Evolutionary conservation across 2,329 filamentous ascomycete species (phyloP).

Genomic region (Penicillium griseofulvum): DNA sequence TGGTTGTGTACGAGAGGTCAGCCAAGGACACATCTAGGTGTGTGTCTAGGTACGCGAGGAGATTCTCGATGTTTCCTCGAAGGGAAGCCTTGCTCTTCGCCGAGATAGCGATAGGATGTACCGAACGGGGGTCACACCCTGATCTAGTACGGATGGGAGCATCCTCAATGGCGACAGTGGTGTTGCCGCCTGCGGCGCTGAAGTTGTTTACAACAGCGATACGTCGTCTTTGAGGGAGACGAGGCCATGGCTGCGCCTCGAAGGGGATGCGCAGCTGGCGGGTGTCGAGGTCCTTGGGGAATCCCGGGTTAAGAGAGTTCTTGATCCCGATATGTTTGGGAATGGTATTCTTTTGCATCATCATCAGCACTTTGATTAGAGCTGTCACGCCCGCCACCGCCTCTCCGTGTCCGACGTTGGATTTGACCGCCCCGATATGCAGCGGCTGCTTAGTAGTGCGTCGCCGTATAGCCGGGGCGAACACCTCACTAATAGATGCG

Average conservation of each 20-base stretch:
- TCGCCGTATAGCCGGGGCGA: constrained; percentile 11
- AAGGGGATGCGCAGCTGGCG: too few species aligned
- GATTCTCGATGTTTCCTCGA: too few species aligned
- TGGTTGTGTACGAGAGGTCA: too few species aligned
- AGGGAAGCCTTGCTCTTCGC: too few species aligned
- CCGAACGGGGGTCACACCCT: too few species aligned
- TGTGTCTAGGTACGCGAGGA: too few species aligned
- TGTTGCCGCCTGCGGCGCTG: constrained; percentile 61
- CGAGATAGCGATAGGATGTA: too few species aligned
- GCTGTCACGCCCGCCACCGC: constrained; percentile 32
- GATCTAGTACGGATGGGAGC: too few species aligned
- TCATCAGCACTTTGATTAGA: constrained; percentile 63
- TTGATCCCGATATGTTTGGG: constrained; percentile 68
- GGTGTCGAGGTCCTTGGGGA: not conserved
- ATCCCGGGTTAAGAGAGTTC: not conserved
- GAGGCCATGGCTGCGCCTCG: too few species aligned
- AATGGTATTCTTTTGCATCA: constrained; percentile 62
- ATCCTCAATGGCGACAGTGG: constrained; percentile 36
- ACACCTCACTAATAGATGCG: constrained; percentile 35
- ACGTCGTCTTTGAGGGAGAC: not conserved
- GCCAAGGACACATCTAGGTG: too few species aligned
- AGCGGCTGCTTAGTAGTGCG: not conserved
- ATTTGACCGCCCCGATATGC: constrained; percentile 25
- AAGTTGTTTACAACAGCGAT: constrained; percentile 52
- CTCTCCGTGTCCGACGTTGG: constrained; percentile 50